phyloP scores from a whole-genome alignment of 2,329 filamentous ascomycete genomes.

The Aureobasidium lini region DNA sequence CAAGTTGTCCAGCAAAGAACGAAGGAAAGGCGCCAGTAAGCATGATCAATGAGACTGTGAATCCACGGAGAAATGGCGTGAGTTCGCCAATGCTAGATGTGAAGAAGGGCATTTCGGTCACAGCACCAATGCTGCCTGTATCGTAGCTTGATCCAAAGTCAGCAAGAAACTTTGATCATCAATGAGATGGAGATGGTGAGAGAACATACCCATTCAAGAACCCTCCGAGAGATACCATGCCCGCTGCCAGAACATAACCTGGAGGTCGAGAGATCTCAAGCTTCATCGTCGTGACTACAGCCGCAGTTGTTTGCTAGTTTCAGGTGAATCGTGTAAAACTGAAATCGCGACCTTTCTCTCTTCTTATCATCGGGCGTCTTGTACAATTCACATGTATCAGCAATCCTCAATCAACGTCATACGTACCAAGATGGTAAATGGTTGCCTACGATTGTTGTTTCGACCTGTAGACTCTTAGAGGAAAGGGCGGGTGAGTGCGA shows the following conservation, averaged over 20 bases:
- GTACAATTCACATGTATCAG: background rate
- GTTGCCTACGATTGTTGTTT: background rate
- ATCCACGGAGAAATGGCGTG: conserved; percentile 47
- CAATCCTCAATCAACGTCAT: background rate
- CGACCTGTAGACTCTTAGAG: background rate
- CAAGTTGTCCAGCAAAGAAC: conserved; percentile 50
- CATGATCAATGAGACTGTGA: conserved; percentile 53
- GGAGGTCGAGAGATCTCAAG: conserved; percentile 5
- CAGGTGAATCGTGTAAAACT: background rate
- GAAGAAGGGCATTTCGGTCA: conserved; percentile 52
- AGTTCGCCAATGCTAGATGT: conserved; percentile 42
- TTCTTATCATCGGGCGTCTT: background rate
- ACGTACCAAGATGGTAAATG: background rate
- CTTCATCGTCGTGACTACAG: background rate
- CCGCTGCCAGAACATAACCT: conserved; percentile 18
- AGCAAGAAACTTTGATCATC: background rate
- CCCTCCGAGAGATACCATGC: conserved; percentile 18
- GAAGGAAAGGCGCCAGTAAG: conserved; percentile 49
- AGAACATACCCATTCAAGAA: conserved; percentile 18
- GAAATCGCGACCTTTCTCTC: background rate
- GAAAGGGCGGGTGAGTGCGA: background rate
- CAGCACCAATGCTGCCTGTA: conserved; percentile 52
- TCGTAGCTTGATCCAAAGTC: conserved; percentile 27
- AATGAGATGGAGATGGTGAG: background rate
- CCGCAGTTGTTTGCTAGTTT: background rate